These are phyloP conservation scores for Pichia norvegensis DNA, from an alignment of 1,139 yeast species.

Conservation along the genomic window DNA sequence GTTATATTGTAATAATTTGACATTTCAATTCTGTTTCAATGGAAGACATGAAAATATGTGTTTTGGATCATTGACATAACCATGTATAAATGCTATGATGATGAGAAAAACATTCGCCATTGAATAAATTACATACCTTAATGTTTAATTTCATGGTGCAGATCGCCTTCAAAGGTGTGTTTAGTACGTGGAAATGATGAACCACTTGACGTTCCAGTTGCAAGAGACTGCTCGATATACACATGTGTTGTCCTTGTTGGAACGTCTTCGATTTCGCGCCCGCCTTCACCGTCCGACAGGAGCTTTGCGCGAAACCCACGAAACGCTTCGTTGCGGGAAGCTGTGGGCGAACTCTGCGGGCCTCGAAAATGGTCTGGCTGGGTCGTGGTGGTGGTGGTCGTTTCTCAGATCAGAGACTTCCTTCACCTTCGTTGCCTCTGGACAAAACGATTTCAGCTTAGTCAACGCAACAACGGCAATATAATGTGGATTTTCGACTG, in stretches of 20 bases:
- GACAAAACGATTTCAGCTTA: background rate
- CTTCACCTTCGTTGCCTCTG: background rate
- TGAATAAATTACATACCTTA: conserved; percentile 21
- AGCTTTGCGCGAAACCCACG: too few relatives aligned
- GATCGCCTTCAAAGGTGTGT: background rate
- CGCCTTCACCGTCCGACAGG: too few relatives aligned
- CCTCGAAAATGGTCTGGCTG: background rate
- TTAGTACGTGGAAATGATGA: too few relatives aligned
- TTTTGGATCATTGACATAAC: background rate
- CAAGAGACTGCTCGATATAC: too few relatives aligned
- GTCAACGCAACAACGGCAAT: background rate
- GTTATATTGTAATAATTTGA: background rate
- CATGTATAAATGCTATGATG: background rate
- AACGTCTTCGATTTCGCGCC: background rate
- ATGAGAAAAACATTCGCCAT: background rate
- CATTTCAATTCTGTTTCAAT: background rate
- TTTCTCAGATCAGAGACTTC: background rate
- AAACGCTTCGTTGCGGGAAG: too few relatives aligned
- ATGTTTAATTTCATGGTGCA: conserved; percentile 27
- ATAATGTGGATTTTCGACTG: conserved; percentile 50
- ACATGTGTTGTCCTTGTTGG: background rate
- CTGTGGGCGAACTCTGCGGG: background rate
- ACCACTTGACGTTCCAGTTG: too few relatives aligned
- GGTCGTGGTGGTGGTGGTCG: background rate
- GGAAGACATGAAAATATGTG: background rate